Conservation (phyloP, 352 stramenopile species). For the Pythium utonaiense region DNA sequence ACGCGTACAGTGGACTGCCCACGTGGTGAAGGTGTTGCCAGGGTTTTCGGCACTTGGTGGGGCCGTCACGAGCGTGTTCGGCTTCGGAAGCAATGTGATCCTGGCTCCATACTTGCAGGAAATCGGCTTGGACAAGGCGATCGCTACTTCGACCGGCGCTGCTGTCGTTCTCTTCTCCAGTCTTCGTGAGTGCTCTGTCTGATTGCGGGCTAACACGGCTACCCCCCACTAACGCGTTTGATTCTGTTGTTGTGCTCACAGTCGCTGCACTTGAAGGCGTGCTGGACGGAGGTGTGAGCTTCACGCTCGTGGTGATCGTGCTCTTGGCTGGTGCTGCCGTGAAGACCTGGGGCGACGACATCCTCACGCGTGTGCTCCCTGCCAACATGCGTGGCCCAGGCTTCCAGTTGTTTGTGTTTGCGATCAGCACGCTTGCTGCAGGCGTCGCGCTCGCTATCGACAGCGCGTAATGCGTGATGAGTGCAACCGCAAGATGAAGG, state of each 20-base stretch:
- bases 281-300: slow-evolving; percentile 8
- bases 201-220: background rate
- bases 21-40: slow-evolving; percentile 8
- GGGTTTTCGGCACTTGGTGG: slow-evolving; percentile 7
- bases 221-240: background rate
- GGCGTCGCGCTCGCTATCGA: slow-evolving; percentile 17
- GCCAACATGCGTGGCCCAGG: slow-evolving; percentile 7
- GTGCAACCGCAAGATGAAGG: background rate
- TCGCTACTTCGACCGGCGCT: slow-evolving; percentile 11
- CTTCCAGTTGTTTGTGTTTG: slow-evolving; percentile 19
- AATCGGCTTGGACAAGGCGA: slow-evolving; percentile 11
- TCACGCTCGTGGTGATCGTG: slow-evolving; percentile 17
- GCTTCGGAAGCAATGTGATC: slow-evolving; percentile 21
- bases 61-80: slow-evolving; percentile 4
- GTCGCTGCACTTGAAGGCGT: slow-evolving; percentile 18
- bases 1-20: slow-evolving; percentile 10
- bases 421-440: slow-evolving; percentile 11
- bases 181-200: slow-evolving; percentile 11
- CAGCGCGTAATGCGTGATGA: slow-evolving; percentile 1
- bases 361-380: slow-evolving; percentile 10
- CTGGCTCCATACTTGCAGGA: slow-evolving; percentile 15
- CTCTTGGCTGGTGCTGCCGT: slow-evolving; percentile 7
- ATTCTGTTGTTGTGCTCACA: background rate
- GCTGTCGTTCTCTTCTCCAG: slow-evolving; percentile 16
- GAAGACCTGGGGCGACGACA: slow-evolving; percentile 17